phyloP scores from a whole-genome alignment of 352 stramenopile genomes.

The Pythium myriotylum region DNA sequence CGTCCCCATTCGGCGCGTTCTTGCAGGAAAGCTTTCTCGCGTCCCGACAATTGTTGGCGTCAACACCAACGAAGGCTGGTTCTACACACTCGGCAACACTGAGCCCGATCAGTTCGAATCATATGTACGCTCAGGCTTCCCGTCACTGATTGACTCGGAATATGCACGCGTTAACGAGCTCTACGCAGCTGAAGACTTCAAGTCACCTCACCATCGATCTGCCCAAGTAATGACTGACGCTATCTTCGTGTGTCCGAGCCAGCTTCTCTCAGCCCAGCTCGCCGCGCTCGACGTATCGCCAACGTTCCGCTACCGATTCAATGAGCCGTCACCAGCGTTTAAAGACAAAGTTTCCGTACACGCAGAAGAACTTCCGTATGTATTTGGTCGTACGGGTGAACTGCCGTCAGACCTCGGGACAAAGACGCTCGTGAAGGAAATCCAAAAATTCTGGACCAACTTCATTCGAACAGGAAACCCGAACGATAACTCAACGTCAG shows the following conservation, averaged over 20 bases:
- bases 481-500: not conserved
- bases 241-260: constrained; percentile 16
- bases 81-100: not conserved
- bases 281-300: not conserved
- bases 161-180: not conserved
- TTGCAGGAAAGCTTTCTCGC: not conserved
- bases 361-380: constrained; percentile 6
- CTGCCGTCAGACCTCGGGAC: not conserved
- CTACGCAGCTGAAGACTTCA: constrained; percentile 12
- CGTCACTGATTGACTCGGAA: not conserved
- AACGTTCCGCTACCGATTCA: constrained; percentile 19
- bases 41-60: constrained; percentile 11
- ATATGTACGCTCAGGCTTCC: not conserved
- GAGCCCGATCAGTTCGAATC: not conserved
- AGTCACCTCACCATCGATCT: not conserved
- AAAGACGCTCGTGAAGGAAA: not conserved
- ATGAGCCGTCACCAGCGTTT: constrained; percentile 3
- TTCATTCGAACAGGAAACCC: constrained; percentile 6
- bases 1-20: not conserved
- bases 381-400: constrained; percentile 4
- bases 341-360: not conserved
- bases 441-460: constrained; percentile 17
- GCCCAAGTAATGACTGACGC: constrained; percentile 1
- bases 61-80: constrained; percentile 12
- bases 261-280: not conserved